Evolutionary conservation across 1,284 basidiomycete species (phyloP), one percentile per base, ranked within the genome.

Genomic region (Leccinum subrobustum): DNA sequence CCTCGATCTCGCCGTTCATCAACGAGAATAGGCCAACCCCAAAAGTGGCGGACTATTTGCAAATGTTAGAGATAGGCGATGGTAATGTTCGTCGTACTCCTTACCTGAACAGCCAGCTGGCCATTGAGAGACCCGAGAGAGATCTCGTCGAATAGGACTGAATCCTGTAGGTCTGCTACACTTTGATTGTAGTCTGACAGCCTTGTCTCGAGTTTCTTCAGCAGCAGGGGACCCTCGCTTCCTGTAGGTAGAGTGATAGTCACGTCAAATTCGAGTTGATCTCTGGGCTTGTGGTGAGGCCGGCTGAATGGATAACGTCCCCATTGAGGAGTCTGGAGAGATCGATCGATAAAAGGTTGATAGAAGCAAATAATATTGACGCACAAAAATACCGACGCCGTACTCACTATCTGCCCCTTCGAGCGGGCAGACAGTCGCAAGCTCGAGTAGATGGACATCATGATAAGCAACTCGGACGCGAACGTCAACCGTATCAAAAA

Each of bases 341-440:
- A 52, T 1, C 1, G 18, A 31, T 64, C 3, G 56, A 18, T 2
- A 31, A 27, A 33, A 3, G 12, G 39, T 16, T 11, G 37, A 48
- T 31, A 12, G 25, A 29, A 39, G 33, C 37, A 29, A 56, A 39
- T 1, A 16, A 47, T 2, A 50, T 39, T 12, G 11, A 72, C 79
- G 60, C 61, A 79, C 81, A 35, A 81, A 77, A 39, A 82, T 75
- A 11, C 79, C 78, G 54, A 82, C 64, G 25, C 79, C 81, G 54
- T 74, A 58, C 55, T 75, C 71, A 2, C 64, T 70, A 1, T 74
- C 73, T 0, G 56, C 61, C 20, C 70, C 66, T 48, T 67, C 64
- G 14, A 76, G 59, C 14, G 60, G 64, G 60, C 80, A 82, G 37
- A 81, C 73, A n/a, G 72, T 61, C 37, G 74, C 70, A n/a, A 42